A percentile compares a stretch with the other conserved stretches of the same genome.
These are phyloP conservation scores for Lobosporangium transversale DNA, from an alignment of 192 early-diverging fungal species.

Conservation along the genomic window DNA sequence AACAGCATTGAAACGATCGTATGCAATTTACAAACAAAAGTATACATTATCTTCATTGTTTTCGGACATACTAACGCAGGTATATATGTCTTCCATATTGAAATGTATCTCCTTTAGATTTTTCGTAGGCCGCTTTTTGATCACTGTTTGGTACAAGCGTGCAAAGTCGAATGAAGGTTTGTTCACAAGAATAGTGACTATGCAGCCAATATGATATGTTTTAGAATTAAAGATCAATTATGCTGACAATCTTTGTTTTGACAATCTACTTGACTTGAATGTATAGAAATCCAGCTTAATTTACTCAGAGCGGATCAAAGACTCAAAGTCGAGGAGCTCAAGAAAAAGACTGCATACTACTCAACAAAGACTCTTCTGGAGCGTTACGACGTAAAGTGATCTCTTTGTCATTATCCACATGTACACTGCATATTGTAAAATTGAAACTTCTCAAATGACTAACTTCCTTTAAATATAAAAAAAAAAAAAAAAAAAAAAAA, in stretches of 20 bases:
- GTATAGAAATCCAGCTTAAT: conserved; percentile 51
- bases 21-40: too few species aligned
- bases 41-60: too few species aligned
- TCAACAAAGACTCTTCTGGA: conserved; percentile 90
- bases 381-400: conserved; percentile 73
- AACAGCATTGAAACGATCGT: background rate
- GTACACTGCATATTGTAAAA: too few species aligned
- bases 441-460: too few species aligned
- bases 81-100: too few species aligned
- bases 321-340: conserved; percentile 89
- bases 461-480: too few species aligned
- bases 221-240: background rate
- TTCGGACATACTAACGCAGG: too few species aligned
- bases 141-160: conserved; percentile 61
- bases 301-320: conserved; percentile 67
- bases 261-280: background rate
- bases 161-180: conserved; percentile 62
- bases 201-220: too few species aligned
- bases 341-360: conserved; percentile 94
- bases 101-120: conserved; percentile 31
- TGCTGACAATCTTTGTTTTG: background rate
- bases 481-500: too few species aligned
- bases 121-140: conserved; percentile 49
- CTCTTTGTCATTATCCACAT: background rate
- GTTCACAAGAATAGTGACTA: too few species aligned